Percentiles rank a stretch among this genome's conserved stretches.
Evolutionary conservation across 2,329 filamentous ascomycete genomes (phyloP).

Genomic region (Aspergillus awamori): DNA sequence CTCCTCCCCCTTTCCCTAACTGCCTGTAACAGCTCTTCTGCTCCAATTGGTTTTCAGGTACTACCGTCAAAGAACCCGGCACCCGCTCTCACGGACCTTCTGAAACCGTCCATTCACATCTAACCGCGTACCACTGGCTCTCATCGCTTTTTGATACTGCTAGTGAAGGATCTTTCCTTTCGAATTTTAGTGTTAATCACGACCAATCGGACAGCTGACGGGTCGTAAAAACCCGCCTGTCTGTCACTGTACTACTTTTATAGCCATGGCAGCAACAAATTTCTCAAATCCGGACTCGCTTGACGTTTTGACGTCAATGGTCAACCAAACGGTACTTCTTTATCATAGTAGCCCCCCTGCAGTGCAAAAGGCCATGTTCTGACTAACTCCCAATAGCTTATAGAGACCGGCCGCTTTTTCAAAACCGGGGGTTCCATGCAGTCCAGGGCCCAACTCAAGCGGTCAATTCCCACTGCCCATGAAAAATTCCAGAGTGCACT

Average conservation of each 20-base stretch:
- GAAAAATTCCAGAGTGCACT: conserved; percentile 45
- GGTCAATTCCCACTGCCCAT: conserved; percentile 41
- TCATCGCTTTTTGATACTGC: background rate
- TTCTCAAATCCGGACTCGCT: conserved; percentile 40
- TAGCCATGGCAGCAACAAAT: conserved; percentile 26
- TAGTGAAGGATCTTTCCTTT: background rate
- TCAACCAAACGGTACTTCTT: conserved; percentile 41
- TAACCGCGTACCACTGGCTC: background rate
- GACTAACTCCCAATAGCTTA: conserved; percentile 38
- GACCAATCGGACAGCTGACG: background rate
- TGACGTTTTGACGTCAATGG: conserved; percentile 36
- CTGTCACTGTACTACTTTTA: background rate
- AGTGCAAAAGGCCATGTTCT: conserved; percentile 15
- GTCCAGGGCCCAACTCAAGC: conserved; percentile 39
- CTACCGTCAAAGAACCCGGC: background rate
- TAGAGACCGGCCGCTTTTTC: conserved; percentile 47
- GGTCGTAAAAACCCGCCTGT: background rate
- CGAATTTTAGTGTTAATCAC: background rate
- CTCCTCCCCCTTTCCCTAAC: background rate
- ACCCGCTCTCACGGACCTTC: background rate
- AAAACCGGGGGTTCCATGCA: conserved; percentile 40
- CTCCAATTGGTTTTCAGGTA: background rate
- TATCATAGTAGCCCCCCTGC: background rate
- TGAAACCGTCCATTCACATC: background rate
- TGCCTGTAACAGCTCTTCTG: background rate